Evolutionary conservation across 176 grass and related monocot genomes (phyloP).

Genomic region (Aechmea fasciata): DNA sequence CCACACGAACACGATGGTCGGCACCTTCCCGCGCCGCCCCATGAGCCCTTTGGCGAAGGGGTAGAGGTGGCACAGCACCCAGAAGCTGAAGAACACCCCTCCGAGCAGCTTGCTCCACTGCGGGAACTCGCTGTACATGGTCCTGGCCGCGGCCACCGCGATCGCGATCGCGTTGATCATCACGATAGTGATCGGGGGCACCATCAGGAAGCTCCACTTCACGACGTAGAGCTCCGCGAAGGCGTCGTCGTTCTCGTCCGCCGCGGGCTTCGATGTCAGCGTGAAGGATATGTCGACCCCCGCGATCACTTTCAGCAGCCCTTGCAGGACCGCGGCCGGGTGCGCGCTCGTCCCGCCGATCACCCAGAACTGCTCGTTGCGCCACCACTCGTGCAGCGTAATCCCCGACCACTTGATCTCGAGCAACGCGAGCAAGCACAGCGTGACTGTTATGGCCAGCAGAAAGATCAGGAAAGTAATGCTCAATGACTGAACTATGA

Average conservation of each 20-base stretch:
- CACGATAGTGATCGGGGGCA: slow-evolving; percentile 89
- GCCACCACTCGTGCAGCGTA: slow-evolving; percentile 92
- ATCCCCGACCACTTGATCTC: slow-evolving; percentile 97
- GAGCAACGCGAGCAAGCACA: slow-evolving; percentile 74
- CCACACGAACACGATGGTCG: slow-evolving; percentile 92
- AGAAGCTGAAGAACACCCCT: slow-evolving; percentile 92
- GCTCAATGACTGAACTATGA: slow-evolving; percentile 72
- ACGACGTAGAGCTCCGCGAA: slow-evolving; percentile 76
- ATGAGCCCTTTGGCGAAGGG: slow-evolving; percentile 93
- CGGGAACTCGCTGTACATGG: slow-evolving; percentile 80
- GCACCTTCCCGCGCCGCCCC: slow-evolving; percentile 80
- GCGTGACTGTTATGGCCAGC: slow-evolving; percentile 60
- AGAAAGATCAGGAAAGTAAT: slow-evolving; percentile 64
- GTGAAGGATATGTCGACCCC: slow-evolving; percentile 95
- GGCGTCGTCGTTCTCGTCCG: slow-evolving; percentile 34
- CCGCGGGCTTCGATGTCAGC: slow-evolving; percentile 52
- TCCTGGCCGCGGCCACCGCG: slow-evolving; percentile 50
- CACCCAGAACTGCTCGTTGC: slow-evolving; percentile 97
- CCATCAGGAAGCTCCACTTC: slow-evolving; percentile 88
- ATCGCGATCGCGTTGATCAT: slow-evolving; percentile 77
- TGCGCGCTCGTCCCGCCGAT: slow-evolving; percentile 94
- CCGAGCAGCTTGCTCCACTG: slow-evolving; percentile 92
- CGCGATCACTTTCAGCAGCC: slow-evolving; percentile 83
- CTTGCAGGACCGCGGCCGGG: slow-evolving; percentile 70
- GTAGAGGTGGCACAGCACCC: slow-evolving; percentile 94